These are phyloP conservation scores for Talaromyces sp. DNA, from an alignment of 2,329 filamentous ascomycete genomes.

Conservation along the genomic window DNA sequence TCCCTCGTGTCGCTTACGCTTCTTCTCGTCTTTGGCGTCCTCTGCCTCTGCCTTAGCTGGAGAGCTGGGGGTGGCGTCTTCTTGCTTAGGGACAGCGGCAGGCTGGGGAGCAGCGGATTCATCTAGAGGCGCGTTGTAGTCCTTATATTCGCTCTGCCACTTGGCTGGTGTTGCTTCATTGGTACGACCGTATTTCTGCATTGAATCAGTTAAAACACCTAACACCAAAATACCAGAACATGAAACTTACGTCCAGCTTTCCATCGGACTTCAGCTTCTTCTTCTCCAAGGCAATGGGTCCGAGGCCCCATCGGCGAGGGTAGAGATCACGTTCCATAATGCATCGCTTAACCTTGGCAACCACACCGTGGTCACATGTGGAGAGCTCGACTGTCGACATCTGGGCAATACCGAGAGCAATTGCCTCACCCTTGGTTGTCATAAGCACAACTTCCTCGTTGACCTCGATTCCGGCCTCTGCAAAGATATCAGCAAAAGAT, in stretches of 20 bases:
- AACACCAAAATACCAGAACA: background rate
- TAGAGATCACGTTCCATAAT: slow-evolving; percentile 99
- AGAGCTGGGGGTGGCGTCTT: slow-evolving; percentile 26
- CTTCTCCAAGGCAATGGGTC: slow-evolving; percentile 89
- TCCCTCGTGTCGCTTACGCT: slow-evolving; percentile 51
- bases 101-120: slow-evolving; percentile 41
- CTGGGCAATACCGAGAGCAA: slow-evolving; percentile 90
- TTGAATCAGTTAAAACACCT: slow-evolving; percentile 26
- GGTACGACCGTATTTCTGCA: slow-evolving; percentile 76
- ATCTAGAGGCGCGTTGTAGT: slow-evolving; percentile 60
- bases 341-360: slow-evolving; percentile 97
- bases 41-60: slow-evolving; percentile 38
- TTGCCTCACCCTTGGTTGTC: slow-evolving; percentile 98
- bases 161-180: slow-evolving; percentile 91
- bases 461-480: slow-evolving; percentile 83
- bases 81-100: slow-evolving; percentile 32
- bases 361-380: slow-evolving; percentile 93
- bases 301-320: slow-evolving; percentile 92
- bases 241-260: slow-evolving; percentile 70
- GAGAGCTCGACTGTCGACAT: slow-evolving; percentile 98
- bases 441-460: slow-evolving; percentile 96
- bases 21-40: slow-evolving; percentile 44
- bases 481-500: slow-evolving; percentile 12
- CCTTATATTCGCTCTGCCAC: slow-evolving; percentile 90
- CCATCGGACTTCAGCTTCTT: slow-evolving; percentile 99